Base-by-base conservation (phyloP, 1,139 yeast genomes). In the Lizanozyma gosingica region DNA sequence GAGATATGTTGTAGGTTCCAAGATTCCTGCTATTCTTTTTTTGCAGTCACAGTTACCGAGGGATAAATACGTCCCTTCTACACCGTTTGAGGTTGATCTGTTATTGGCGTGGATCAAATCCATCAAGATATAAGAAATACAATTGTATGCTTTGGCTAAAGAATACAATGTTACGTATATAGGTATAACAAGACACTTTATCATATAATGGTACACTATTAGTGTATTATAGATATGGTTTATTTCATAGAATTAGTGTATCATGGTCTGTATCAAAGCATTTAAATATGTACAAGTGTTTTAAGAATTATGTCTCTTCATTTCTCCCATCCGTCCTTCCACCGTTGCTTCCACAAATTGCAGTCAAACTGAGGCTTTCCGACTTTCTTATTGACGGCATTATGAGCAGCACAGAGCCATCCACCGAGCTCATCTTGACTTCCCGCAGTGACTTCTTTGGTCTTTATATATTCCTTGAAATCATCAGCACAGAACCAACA, bases 341-440 rank as follows among this genome's bases (percentile, higher is more conserved):
- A 92, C 56, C 98, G 78, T 53, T 84, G 78, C 54, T 80, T 82
- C 98, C 98, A 94, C 49, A 85, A 71, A 44, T 78, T 68, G 55
- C 97, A 92, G 56, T 92, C 88, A 56, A 92, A 92, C 44, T 67
- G 66, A 3, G 87, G 88, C 61, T 92, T 92, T 1, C 95, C 94
- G 22, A 90, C 59, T 58, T 88, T 90, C 15, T 57, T 66, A 58
- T 94, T 92, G 18, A 94, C 97, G 35, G 77, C 85, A 55, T 92
- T 92, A 62, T 92, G 98, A 3, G 97, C 97, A 47, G 80, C 83
- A 62, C 98, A 94, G 43, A 92, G 65, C 99, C 99, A 92, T 49
- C 63, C 69, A 1, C 97, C 95, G 50, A 92, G 77, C 41, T 78
- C 83, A 40, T 87, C 95, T 52, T 85, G 87, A 9, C 78, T 75